Evolutionary conservation across 805 yeast species (phyloP), one percentile per base, ranked within the genome.

Genomic region (Pichia paraexigua): DNA sequence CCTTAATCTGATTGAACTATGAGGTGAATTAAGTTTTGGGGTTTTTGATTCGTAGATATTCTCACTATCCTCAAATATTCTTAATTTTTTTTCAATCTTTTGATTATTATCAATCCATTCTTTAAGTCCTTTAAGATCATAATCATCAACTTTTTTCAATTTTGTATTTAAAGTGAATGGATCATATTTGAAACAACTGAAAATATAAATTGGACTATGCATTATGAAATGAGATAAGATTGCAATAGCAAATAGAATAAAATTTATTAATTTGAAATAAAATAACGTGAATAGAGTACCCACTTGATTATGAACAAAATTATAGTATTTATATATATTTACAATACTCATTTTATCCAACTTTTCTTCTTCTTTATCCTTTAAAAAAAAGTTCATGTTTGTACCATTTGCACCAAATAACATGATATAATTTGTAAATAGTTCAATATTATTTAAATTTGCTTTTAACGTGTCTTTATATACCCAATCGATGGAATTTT

Each of bases 241-340:
- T 7, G 61, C 53, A 1, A 53, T 11, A 1, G 55, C 46, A 5
- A 63, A 50, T 12, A 59, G 43, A 1, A 52, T 46, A 47, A 60
- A 63, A 43, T 60, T 63, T 30, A 61, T 32, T 49, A 59, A 47
- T 37, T 60, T 63, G 32, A 63, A 43, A 27, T 56, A 56, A 17
- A 61, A 51, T 18, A 63, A 46, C 9, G 44, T 40, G 24, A 57
- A 51, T 11, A 63, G 45, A 15, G 50, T 50, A 20, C 48, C 46
- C 9, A 56, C 50, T 27, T 60, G 46, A 6, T 45, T 49, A 39
- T 58, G 57, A 18, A 62, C 59, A 32, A 44, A 49, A n/a, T 45
- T 48, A 47, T 60, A 62, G n/a, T 45, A 52, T 25, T 30, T 48
- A 40, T 35, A 42, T 46, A 37, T 45, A 8, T 41, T 22, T 20